Evolutionary conservation across 345 rosid species (phyloP).

Genomic region (Balakata baccata): DNA sequence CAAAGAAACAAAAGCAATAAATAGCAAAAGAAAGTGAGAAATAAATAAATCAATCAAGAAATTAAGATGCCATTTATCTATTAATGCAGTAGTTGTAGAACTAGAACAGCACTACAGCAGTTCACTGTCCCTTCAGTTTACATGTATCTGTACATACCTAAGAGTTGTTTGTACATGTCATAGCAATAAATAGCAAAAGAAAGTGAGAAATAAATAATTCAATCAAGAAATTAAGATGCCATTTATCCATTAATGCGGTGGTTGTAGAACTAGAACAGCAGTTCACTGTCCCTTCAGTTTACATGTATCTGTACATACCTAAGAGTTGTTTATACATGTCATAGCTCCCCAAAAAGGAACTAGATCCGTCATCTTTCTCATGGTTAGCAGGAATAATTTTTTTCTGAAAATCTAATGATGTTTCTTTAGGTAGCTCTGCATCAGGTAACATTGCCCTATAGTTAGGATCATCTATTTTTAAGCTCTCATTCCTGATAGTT

Average conservation of each 20-base stretch:
- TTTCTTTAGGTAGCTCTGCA: constrained; percentile 31
- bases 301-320: constrained; percentile 38
- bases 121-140: background rate
- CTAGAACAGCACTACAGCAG: background rate
- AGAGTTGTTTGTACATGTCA: constrained; percentile 52
- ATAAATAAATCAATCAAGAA: background rate
- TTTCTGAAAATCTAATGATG: constrained; percentile 68
- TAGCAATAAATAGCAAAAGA: background rate
- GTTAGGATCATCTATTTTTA: constrained; percentile 42
- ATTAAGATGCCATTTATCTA: background rate
- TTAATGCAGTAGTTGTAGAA: background rate
- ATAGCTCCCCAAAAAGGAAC: constrained; percentile 40
- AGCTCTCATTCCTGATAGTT: constrained; percentile 74
- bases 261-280: background rate
- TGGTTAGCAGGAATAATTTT: constrained; percentile 64
- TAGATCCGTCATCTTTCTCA: constrained; percentile 49
- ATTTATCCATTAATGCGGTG: background rate
- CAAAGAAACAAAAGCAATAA: background rate
- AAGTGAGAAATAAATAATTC: background rate
- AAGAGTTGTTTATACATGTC: constrained; percentile 54
- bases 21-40: too few species aligned
- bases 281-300: background rate
- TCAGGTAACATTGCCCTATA: constrained; percentile 23
- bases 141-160: constrained; percentile 40
- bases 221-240: background rate